Conservation (phyloP, 2,329 filamentous ascomycete genomes). For the Monascus ruber region DNA sequence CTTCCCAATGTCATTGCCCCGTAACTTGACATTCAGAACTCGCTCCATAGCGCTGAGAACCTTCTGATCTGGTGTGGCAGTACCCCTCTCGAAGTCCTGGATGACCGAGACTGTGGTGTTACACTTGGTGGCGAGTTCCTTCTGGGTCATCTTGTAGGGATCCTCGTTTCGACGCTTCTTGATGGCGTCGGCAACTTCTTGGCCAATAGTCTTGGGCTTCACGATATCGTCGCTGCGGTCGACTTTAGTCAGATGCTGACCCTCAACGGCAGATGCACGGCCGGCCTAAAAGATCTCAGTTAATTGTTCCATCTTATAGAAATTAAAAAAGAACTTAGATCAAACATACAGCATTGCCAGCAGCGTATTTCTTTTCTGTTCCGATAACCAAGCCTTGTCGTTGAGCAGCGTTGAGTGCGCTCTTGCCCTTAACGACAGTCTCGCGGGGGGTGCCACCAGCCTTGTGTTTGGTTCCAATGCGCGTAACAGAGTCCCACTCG, state of each 20-base stretch:
- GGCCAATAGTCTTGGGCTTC: constrained; percentile 85
- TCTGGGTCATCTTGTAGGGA: constrained; percentile 94
- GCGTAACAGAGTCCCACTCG: constrained; percentile 82
- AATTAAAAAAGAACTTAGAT: background rate
- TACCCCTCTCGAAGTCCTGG: constrained; percentile 74
- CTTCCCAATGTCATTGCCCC: constrained; percentile 73
- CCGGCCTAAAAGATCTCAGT: constrained; percentile 24
- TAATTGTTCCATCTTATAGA: background rate
- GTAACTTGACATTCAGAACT: constrained; percentile 76
- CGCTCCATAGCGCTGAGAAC: constrained; percentile 67
- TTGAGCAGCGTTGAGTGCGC: constrained; percentile 78
- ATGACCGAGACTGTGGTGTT: constrained; percentile 74
- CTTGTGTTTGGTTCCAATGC: constrained; percentile 80
- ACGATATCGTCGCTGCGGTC: constrained; percentile 96
- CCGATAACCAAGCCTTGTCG: constrained; percentile 62
- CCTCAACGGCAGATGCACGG: constrained; percentile 50
- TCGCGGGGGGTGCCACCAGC: constrained; percentile 59
- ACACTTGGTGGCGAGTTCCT: constrained; percentile 72
- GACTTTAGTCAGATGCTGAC: constrained; percentile 94
- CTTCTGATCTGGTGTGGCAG: constrained; percentile 71
- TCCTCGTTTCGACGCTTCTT: constrained; percentile 65
- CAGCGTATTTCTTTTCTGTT: constrained; percentile 85
- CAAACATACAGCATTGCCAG: constrained; percentile 64
- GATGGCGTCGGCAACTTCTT: constrained; percentile 72
- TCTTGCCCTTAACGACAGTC: constrained; percentile 78